Conservation (phyloP, 257 asterid genomes). For the Solanum etuberosum region DNA sequence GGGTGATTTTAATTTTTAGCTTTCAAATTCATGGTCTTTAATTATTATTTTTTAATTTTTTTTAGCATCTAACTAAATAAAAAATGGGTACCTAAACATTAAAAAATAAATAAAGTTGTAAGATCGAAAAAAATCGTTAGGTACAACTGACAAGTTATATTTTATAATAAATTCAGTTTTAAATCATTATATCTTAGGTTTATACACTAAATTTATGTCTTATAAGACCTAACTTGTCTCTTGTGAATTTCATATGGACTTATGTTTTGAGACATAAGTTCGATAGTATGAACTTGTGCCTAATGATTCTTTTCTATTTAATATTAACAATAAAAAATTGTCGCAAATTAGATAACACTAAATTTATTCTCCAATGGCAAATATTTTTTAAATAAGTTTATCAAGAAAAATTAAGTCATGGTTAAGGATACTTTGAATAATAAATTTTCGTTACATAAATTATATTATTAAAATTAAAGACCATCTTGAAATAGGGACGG, state of each 20-base stretch:
- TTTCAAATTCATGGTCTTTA: not conserved
- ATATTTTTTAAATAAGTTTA: not conserved
- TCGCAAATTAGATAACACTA: not conserved
- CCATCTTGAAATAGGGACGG: not conserved
- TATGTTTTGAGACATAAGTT: not conserved
- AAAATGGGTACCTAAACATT: not conserved
- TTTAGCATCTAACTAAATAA: not conserved
- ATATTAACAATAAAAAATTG: not conserved
- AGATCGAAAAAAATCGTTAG: not conserved
- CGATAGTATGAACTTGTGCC: not conserved
- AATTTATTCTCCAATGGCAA: not conserved
- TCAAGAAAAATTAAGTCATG: not conserved
- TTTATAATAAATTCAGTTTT: no score
- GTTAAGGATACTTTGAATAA: not conserved
- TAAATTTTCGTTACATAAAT: not conserved
- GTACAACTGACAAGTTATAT: not conserved
- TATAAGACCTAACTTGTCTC: not conserved
- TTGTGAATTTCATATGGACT: not conserved
- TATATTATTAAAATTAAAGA: not conserved
- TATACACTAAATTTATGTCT: not conserved
- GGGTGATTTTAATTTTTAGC: not conserved
- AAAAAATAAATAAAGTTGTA: not conserved
- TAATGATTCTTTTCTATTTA: not conserved
- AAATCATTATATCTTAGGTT: no score
- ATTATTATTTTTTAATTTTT: no score